Evolutionary conservation across 2,329 filamentous ascomycete species (phyloP), one percentile per base, ranked within the genome.

Genomic region (Colletotrichum tofieldiae): DNA sequence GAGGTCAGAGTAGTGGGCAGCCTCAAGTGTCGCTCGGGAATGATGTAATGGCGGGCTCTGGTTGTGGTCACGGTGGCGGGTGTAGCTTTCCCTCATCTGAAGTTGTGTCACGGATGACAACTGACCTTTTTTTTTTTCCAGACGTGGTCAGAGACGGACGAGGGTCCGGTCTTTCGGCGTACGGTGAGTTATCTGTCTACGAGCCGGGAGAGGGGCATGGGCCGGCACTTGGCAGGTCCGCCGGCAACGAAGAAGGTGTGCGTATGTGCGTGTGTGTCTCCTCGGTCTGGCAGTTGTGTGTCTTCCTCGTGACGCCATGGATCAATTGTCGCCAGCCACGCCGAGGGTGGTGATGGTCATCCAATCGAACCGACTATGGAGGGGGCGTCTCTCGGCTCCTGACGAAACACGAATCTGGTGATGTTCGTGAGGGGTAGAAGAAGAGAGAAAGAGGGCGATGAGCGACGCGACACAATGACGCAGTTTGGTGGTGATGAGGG

Each of bases 381-480:
- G 54, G 39, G 56, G 12, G 9, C 2, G 23, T 37, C 32, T 62
- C 61, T 55, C 59, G 39, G 61, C n/a, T 3, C 20, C 12, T 39
- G 65, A 59, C 59, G 54, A 60, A 72, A 69, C 45, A 41, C 14
- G 35, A 45, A 52, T 67, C 52, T 32, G 69, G 45, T n/a, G 47
- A 52, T 45, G 51, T 60, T 64, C 37, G 54, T 55, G 51, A 23
- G 32, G 20, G 32, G 29, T 29, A 20, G 55, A 18, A 23, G 23
- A 3, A 20, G 20, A 9, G 52, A 26, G 41, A 3, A 18, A 39
- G 51, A n/a, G 49, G 51, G 5, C 20, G 56, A 26, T 29, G 47
- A 52, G 49, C 45, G 43, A 54, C 35, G 41, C 35, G 55, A 9
- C 26, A 2, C 16, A 14, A 29, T 66, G 62, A 66, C 67, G 63